phyloP scores from a whole-genome alignment of 495 filamentous ascomycete genomes.

The Hypoxylon subgilvum region DNA sequence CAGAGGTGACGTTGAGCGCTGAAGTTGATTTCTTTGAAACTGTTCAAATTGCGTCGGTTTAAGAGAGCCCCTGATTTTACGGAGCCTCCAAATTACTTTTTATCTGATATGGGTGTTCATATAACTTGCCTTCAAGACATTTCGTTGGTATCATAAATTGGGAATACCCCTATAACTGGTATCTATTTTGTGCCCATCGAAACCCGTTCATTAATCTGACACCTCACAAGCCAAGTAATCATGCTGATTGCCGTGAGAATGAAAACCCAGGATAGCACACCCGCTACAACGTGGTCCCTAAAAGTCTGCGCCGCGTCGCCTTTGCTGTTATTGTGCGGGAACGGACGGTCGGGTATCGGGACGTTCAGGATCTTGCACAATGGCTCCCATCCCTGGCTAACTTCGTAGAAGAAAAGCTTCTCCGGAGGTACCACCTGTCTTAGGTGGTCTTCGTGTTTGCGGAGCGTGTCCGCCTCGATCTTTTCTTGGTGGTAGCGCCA shows the following conservation, averaged over 20 bases:
- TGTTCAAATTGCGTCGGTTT: no score
- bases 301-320: constrained; percentile 34
- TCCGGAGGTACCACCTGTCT: constrained; percentile 45
- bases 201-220: constrained; percentile 17
- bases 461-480: constrained; percentile 40
- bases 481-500: constrained; percentile 41
- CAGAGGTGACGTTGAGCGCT: no score
- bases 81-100: no score
- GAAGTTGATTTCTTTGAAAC: no score
- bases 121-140: no score
- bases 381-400: constrained; percentile 53
- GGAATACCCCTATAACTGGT: background rate
- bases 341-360: constrained; percentile 44
- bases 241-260: constrained; percentile 33
- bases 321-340: constrained; percentile 48
- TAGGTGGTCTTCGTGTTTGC: constrained; percentile 47
- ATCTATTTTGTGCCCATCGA: constrained; percentile 8
- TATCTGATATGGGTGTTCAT: no score
- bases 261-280: constrained; percentile 35
- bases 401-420: constrained; percentile 51
- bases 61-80: no score
- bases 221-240: constrained; percentile 28
- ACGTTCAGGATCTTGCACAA: constrained; percentile 47
- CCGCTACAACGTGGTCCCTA: constrained; percentile 35
- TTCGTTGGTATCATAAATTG: no score